Evolutionary conservation across 2,329 filamentous ascomycete genomes (phyloP).

Genomic region (Rhynchosporium secalis): DNA sequence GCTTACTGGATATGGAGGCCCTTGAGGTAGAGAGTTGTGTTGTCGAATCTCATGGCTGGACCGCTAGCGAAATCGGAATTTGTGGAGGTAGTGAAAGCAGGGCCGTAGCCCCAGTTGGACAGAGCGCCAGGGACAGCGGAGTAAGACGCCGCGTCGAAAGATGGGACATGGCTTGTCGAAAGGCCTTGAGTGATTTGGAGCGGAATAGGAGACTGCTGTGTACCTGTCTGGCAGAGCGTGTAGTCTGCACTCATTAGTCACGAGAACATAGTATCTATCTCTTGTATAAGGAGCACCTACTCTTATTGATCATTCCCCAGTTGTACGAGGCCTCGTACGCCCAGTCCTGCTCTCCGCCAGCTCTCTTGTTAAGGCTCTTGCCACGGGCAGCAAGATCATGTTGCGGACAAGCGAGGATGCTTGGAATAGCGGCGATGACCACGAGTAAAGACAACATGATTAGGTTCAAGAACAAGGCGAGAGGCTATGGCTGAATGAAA

Average conservation of each 20-base stretch:
- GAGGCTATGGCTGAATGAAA: not conserved
- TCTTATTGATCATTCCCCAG: slow-evolving; percentile 42
- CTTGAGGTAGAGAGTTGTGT: slow-evolving; percentile 48
- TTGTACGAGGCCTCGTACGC: slow-evolving; percentile 43
- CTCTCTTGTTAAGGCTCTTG: slow-evolving; percentile 11
- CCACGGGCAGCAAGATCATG: slow-evolving; percentile 3
- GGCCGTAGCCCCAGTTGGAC: slow-evolving; percentile 52
- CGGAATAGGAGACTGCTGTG: slow-evolving; percentile 51
- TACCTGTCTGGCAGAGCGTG: slow-evolving; percentile 50
- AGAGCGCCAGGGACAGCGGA: slow-evolving; percentile 43
- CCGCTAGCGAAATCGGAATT: slow-evolving; percentile 41
- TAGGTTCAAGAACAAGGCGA: not conserved
- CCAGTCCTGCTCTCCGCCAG: slow-evolving; percentile 32
- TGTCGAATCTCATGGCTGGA: slow-evolving; percentile 47
- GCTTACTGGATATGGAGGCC: slow-evolving; percentile 51
- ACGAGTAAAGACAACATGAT: slow-evolving; percentile 14
- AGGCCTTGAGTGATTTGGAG: slow-evolving; percentile 45
- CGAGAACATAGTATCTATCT: not conserved
- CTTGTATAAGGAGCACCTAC: slow-evolving; percentile 25
- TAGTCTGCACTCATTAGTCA: slow-evolving; percentile 39
- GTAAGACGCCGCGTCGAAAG: slow-evolving; percentile 44
- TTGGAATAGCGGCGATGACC: not conserved
- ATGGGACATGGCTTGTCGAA: slow-evolving; percentile 43
- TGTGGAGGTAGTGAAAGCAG: slow-evolving; percentile 45
- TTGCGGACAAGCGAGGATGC: slow-evolving; percentile 17